phyloP scores from a whole-genome alignment of 23 red algal genomes.

The Gracilaria gracilis region DNA sequence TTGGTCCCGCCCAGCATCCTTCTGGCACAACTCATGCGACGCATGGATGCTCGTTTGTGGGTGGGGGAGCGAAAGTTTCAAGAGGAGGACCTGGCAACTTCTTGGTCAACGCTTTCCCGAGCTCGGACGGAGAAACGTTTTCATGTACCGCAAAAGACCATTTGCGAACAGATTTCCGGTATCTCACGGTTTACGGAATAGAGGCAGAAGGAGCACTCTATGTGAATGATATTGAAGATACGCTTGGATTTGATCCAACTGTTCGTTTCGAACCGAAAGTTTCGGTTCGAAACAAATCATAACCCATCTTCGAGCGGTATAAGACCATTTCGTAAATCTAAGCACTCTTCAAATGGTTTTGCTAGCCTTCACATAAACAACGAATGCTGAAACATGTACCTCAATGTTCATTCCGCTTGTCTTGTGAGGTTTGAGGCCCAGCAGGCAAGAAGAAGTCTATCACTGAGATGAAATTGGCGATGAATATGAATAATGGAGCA shows the following conservation, averaged over 20 bases:
- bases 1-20: conserved; percentile 44
- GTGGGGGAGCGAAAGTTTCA: conserved; percentile 36
- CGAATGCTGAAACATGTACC: no score
- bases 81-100: conserved; percentile 46
- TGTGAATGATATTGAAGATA: conserved; percentile 17
- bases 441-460: no score
- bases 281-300: no score
- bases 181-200: conserved; percentile 44
- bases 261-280: no score
- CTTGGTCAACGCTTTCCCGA: conserved; percentile 13
- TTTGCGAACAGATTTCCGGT: background rate
- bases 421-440: no score
- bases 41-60: conserved; percentile 45
- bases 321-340: no score
- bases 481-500: no score
- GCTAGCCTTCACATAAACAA: no score
- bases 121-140: conserved; percentile 11
- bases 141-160: conserved; percentile 38
- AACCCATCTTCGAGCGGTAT: no score
- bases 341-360: no score
- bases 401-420: no score
- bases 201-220: conserved; percentile 37
- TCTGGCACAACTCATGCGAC: conserved; percentile 19
- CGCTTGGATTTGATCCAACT: conserved; percentile 47
- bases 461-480: no score